A percentile compares a stretch with the other conserved stretches of the same genome.
These are phyloP conservation scores for Pythium periplocum DNA, from an alignment of 352 stramenopile species.

Conservation along the genomic window DNA sequence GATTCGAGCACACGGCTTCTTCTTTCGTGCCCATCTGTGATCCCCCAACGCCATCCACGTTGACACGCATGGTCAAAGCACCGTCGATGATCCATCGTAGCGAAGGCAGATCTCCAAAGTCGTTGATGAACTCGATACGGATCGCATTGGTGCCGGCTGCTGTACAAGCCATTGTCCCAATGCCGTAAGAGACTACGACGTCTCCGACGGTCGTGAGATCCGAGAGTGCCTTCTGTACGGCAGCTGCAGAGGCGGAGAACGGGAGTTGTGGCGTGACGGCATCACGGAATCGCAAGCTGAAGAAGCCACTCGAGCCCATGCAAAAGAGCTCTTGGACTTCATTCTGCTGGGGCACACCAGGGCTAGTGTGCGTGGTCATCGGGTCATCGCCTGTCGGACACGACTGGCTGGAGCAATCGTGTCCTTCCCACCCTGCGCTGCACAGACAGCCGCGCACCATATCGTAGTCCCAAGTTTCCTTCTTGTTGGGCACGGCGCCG, in stretches of 20 bases:
- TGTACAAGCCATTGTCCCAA: constrained; percentile 30
- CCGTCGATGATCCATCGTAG: constrained; percentile 65
- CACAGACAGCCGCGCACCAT: constrained; percentile 84
- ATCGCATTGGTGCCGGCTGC: constrained; percentile 45
- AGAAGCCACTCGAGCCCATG: constrained; percentile 46
- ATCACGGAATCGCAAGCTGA: constrained; percentile 71
- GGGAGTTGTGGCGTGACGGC: constrained; percentile 48
- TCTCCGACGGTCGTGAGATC: constrained; percentile 41
- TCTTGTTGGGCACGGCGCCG: constrained; percentile 70
- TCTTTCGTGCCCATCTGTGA: constrained; percentile 64
- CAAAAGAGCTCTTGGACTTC: constrained; percentile 80
- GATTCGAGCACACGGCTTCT: constrained; percentile 54
- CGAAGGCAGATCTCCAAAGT: constrained; percentile 59
- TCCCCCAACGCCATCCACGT: constrained; percentile 31
- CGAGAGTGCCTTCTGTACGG: constrained; percentile 28
- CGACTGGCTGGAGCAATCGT: constrained; percentile 82
- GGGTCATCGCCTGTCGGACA: constrained; percentile 90
- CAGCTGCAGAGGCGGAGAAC: constrained; percentile 26
- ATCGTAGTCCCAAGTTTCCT: constrained; percentile 88
- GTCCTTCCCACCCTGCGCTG: constrained; percentile 82
- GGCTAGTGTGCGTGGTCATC: constrained; percentile 37
- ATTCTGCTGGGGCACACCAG: constrained; percentile 51
- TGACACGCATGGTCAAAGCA: constrained; percentile 42
- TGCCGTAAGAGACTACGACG: constrained; percentile 43
- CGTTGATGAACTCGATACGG: constrained; percentile 53